A percentile compares a stretch with the other conserved stretches of the same genome.
Evolutionary conservation across 805 yeast genomes (phyloP).

Genomic region (Spathaspora sp.): DNA sequence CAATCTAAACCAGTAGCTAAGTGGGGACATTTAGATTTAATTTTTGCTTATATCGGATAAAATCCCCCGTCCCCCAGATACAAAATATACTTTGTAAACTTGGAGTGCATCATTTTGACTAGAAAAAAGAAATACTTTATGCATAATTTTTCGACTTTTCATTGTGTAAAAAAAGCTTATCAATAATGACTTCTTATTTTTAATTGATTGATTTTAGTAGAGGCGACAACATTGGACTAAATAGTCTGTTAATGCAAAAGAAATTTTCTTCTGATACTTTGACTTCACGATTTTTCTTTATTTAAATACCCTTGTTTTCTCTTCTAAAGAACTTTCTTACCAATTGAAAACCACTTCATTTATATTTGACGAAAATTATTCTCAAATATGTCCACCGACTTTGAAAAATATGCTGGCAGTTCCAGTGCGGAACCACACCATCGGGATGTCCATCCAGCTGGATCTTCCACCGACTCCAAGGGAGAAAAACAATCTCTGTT

Average conservation of each 20-base stretch:
- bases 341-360: neutral
- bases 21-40: neutral
- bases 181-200: neutral
- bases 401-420: conserved; percentile 3
- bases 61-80: neutral
- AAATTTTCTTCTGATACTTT: neutral
- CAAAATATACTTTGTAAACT: neutral
- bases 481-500: conserved; percentile 5
- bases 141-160: neutral
- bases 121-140: neutral
- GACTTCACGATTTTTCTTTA: neutral
- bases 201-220: neutral
- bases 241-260: neutral
- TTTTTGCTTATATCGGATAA: neutral
- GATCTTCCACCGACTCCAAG: conserved; percentile 1
- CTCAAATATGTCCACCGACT: neutral
- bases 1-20: neutral
- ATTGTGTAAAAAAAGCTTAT: neutral
- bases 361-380: neutral
- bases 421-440: conserved; percentile 1
- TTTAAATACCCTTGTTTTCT: neutral
- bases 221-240: neutral
- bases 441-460: conserved; percentile 2
- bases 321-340: neutral
- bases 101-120: neutral